These are phyloP conservation scores for Thelonectria discophora DNA, from an alignment of 2,329 filamentous ascomycete genomes.

Conservation along the genomic window DNA sequence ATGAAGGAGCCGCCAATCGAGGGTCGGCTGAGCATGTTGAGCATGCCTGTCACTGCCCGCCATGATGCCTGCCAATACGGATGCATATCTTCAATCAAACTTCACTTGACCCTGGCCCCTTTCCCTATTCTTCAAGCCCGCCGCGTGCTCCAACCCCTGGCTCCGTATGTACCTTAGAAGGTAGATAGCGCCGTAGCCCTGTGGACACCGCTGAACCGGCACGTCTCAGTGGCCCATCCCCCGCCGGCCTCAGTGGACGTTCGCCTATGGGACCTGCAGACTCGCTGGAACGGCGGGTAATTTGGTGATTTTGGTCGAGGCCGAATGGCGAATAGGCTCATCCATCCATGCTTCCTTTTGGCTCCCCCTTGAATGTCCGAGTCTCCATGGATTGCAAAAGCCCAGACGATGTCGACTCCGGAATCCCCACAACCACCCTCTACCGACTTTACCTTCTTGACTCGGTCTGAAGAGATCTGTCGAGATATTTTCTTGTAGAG, in stretches of 20 bases:
- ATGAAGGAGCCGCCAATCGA: not conserved
- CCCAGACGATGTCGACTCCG: conserved; percentile 16
- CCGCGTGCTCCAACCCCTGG: conserved; percentile 9
- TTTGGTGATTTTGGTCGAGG: conserved; percentile 14
- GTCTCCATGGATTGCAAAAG: conserved; percentile 30
- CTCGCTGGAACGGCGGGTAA: conserved; percentile 29
- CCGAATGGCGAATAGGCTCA: conserved; percentile 27
- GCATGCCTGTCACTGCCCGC: not conserved
- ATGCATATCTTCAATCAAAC: no score
- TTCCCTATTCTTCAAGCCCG: not conserved
- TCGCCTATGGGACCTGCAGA: conserved; percentile 4
- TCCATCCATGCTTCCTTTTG: conserved; percentile 2
- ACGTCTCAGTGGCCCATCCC: conserved; percentile 17
- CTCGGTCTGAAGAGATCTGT: conserved; percentile 13
- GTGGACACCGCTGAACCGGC: conserved; percentile 20
- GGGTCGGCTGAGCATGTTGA: not conserved
- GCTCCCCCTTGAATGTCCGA: conserved; percentile 37
- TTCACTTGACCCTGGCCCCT: not conserved
- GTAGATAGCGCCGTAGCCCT: conserved; percentile 14
- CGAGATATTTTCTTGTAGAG: conserved; percentile 25
- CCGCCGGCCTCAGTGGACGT: conserved; percentile 12
- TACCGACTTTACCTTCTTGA: conserved; percentile 22
- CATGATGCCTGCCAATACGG: no score
- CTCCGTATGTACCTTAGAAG: no score
- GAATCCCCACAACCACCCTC: conserved; percentile 38